Base-by-base conservation (phyloP, 768 basidiomycete species). In the Pleurotus pulmonarius region DNA sequence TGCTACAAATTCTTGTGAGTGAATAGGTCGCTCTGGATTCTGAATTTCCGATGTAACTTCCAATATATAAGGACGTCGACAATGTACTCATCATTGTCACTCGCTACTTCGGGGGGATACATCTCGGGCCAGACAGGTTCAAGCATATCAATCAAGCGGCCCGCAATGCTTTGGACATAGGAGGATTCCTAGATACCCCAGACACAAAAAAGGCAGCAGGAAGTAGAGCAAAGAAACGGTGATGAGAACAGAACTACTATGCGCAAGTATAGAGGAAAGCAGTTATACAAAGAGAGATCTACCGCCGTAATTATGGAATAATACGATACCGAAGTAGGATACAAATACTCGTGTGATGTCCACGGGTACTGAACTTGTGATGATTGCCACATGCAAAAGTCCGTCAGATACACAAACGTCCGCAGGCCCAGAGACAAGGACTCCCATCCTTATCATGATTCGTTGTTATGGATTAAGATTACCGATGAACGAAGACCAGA, bases 141-240 rank as follows among this genome's bases (percentile, higher is more conserved):
- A 90, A 90, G 66, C 92, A 96, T 64, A 98, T 99, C 69, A 98
- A 96, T 65, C 92, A 95, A 67, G 93, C 93, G 3, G 96, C 95
- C 1, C 81, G 96, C 18, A 91, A 92, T 64, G 94, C 95, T 1
- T 76, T 98, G 4, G 92, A 96, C 44, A 60, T 85, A 0, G 96
- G 90, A 8, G 94, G 95, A 0, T 93, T 98, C 67, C 71, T 98
- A 29, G 89, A 91, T 43, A 70, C 65, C 7, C 63, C 63, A 13
- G 80, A 77, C 11, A 67, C 65, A 9, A 65, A 52, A 24, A 70
- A 68, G 56, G 80, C 16, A 8, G 16, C 24, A 12, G 37, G 25
- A 3, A 53, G n/a, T 53, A 37, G 51, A 16, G 51, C 51, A 41
- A 53, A 41, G 51, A 39, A 41, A n/a, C 37, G 51, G 24, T 53